A percentile compares a stretch with the other conserved stretches of the same genome.
Evolutionary conservation across 805 yeast species (phyloP).

Genomic region (Jamesozyma rosinii): DNA sequence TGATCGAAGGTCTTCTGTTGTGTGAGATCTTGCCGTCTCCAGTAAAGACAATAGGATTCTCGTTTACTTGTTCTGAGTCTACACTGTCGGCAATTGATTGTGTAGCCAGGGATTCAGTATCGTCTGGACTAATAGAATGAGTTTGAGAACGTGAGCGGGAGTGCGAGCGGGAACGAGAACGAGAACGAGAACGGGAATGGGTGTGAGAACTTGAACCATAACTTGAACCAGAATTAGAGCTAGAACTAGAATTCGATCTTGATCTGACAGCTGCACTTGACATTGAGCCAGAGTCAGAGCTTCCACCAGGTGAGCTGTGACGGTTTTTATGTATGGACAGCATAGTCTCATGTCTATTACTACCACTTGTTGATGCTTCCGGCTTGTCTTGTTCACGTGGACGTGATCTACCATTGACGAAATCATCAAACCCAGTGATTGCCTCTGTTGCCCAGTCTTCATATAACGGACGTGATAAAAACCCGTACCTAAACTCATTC

Average conservation of each 20-base stretch:
- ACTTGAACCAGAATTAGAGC: background rate
- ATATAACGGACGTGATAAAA: slow-evolving; percentile 39
- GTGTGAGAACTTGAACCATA: background rate
- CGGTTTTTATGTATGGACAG: too few relatives aligned
- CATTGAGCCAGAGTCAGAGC: background rate
- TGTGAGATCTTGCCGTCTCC: slow-evolving; percentile 6
- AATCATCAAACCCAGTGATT: slow-evolving; percentile 30
- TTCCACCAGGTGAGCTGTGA: background rate
- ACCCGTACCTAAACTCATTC: slow-evolving; percentile 42
- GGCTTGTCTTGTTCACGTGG: background rate
- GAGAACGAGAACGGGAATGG: background rate
- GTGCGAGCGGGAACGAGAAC: background rate
- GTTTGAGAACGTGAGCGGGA: background rate
- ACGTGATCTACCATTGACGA: slow-evolving; percentile 11
- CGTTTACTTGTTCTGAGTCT: background rate
- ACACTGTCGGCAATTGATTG: background rate
- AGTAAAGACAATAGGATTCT: slow-evolving; percentile 6
- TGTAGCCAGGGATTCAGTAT: background rate
- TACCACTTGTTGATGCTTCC: background rate
- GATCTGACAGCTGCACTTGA: background rate
- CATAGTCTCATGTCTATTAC: background rate
- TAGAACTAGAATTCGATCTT: background rate
- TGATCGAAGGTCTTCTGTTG: slow-evolving; percentile 6
- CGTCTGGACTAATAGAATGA: background rate
- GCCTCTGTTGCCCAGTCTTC: slow-evolving; percentile 37